Conservation (phyloP, 257 asterid genomes). For the Ilex aquifolium region DNA sequence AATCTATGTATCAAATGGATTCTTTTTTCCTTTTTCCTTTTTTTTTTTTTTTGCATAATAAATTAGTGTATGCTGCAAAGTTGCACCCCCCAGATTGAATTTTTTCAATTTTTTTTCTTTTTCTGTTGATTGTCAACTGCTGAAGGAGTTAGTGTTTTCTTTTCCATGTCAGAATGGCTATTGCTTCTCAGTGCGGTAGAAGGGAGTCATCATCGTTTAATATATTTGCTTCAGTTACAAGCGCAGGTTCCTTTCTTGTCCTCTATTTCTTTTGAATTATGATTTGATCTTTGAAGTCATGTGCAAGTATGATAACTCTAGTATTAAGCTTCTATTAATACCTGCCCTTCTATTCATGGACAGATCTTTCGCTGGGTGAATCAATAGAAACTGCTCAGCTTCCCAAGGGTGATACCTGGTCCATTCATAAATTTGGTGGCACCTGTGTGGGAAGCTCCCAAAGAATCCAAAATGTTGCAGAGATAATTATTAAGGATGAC, state of each 20-base stretch:
- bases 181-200: constrained; percentile 32
- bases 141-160: neutral
- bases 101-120: neutral
- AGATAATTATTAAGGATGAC: constrained; percentile 59
- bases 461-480: constrained; percentile 79
- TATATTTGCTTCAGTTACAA: constrained; percentile 48
- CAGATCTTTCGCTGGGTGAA: constrained; percentile 49
- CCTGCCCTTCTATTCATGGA: neutral
- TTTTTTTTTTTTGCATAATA: too few relatives aligned
- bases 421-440: constrained; percentile 95
- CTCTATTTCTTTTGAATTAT: neutral
- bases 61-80: too few relatives aligned
- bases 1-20: too few relatives aligned
- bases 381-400: constrained; percentile 46
- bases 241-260: constrained; percentile 44
- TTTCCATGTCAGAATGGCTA: constrained; percentile 37
- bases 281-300: neutral
- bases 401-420: constrained; percentile 87
- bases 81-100: too few relatives aligned
- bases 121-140: neutral
- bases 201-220: constrained; percentile 29
- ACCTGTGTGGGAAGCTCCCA: constrained; percentile 94
- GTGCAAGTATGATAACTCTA: neutral
- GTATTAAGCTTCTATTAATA: too few relatives aligned
- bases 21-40: neutral